Conservation (phyloP, 441 rosid species). For the Populus hybrid region DNA sequence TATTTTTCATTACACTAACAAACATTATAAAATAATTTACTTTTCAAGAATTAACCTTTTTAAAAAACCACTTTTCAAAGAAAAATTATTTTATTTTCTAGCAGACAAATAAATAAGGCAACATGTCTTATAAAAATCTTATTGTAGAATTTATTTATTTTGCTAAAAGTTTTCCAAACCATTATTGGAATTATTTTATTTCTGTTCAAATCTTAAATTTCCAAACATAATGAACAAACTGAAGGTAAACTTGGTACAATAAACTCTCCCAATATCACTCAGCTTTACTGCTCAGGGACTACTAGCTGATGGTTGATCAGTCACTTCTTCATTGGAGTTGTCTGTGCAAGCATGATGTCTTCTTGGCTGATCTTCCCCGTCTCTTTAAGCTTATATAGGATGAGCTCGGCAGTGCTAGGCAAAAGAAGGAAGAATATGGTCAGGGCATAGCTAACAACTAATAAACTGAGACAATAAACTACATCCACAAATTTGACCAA, state of each 20-base stretch:
- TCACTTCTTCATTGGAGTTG: conserved; percentile 26
- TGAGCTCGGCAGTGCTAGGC: conserved; percentile 51
- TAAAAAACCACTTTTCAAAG: rapidly evolving
- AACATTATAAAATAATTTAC: no score
- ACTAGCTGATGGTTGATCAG: background rate
- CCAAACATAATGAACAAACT: background rate
- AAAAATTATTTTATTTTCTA: no score
- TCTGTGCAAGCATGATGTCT: conserved; percentile 46
- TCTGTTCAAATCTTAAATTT: background rate
- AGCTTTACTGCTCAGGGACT: background rate
- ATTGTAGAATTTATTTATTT: background rate
- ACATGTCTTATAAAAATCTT: background rate
- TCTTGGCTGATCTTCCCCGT: conserved; percentile 64
- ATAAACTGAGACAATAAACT: background rate
- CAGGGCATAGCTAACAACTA: background rate
- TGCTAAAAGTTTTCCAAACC: background rate
- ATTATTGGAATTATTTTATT: background rate
- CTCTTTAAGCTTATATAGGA: conserved; percentile 62
- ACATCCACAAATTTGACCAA: background rate
- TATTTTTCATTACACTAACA: no score
- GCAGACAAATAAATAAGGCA: no score
- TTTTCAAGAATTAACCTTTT: no score
- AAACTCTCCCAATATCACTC: background rate
- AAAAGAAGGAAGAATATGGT: background rate
- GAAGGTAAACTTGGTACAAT: background rate